phyloP scores from a whole-genome alignment of 768 basidiomycete genomes.

The Naganishia vishniacii region DNA sequence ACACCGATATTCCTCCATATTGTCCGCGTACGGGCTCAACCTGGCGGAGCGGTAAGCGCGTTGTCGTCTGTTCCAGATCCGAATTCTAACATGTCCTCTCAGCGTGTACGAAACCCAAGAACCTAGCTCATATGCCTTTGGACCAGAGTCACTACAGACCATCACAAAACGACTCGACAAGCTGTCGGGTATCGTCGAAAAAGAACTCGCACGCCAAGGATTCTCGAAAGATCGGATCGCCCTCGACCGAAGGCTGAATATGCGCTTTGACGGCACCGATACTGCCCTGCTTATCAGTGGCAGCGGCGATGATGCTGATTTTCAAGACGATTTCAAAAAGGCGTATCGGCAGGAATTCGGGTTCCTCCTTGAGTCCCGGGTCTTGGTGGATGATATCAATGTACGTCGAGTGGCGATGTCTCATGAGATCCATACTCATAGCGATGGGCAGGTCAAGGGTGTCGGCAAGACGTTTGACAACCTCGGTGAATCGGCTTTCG shows the following conservation, averaged over 20 bases:
- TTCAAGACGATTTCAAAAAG: slow-evolving; percentile 70
- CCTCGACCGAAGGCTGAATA: slow-evolving; percentile 59
- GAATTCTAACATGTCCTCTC: slow-evolving; percentile 2
- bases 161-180: slow-evolving; percentile 66
- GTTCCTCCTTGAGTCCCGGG: slow-evolving; percentile 78
- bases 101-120: slow-evolving; percentile 85
- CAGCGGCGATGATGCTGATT: slow-evolving; percentile 62
- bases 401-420: slow-evolving; percentile 46
- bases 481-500: slow-evolving; percentile 71
- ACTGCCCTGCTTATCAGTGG: slow-evolving; percentile 75
- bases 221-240: slow-evolving; percentile 68
- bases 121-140: slow-evolving; percentile 70
- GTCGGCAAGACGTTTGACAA: slow-evolving; percentile 83
- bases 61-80: too few relatives aligned
- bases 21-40: slow-evolving; percentile 87
- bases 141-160: slow-evolving; percentile 56
- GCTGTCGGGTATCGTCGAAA: slow-evolving; percentile 59
- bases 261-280: slow-evolving; percentile 53
- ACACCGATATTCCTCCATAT: slow-evolving; percentile 74
- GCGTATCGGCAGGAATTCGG: slow-evolving; percentile 84
- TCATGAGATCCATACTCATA: slow-evolving; percentile 20
- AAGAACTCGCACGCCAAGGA: slow-evolving; percentile 71
- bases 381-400: slow-evolving; percentile 90
- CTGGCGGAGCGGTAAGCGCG: slow-evolving; percentile 42
- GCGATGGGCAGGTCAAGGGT: slow-evolving; percentile 62